These are phyloP conservation scores for Cyclotella cryptica DNA, from an alignment of 108 stramenopile species.

Conservation along the genomic window DNA sequence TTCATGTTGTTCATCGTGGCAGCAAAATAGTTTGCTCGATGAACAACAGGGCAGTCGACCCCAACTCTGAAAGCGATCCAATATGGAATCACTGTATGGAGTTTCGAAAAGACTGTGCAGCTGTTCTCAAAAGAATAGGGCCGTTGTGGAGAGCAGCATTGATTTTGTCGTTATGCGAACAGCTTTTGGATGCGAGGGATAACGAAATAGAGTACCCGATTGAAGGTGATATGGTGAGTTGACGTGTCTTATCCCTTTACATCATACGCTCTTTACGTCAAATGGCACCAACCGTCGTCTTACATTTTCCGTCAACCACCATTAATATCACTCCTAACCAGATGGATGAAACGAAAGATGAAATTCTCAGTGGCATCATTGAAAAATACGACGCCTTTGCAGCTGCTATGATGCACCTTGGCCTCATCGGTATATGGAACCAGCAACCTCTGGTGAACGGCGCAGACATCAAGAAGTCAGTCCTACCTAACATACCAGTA, in stretches of 20 bases:
- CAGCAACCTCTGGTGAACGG: slow-evolving; percentile 82
- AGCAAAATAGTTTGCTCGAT: slow-evolving; percentile 56
- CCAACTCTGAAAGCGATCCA: slow-evolving; percentile 76
- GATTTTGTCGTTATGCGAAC: slow-evolving; percentile 75
- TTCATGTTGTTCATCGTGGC: slow-evolving; percentile 48
- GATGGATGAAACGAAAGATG: slow-evolving; percentile 73
- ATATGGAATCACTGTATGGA: slow-evolving; percentile 85
- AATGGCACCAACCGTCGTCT: too few species aligned
- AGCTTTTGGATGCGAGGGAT: slow-evolving; percentile 47
- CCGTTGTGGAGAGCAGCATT: slow-evolving; percentile 80
- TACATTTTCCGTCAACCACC: neutral
- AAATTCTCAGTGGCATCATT: slow-evolving; percentile 66
- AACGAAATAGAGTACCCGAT: slow-evolving; percentile 63
- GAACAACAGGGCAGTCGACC: slow-evolving; percentile 58
- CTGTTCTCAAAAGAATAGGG: slow-evolving; percentile 64
- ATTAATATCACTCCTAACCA: neutral
- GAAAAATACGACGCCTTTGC: slow-evolving; percentile 77
- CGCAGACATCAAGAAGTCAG: slow-evolving; percentile 54
- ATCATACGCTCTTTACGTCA: too few species aligned
- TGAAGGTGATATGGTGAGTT: slow-evolving; percentile 77
- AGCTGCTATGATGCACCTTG: slow-evolving; percentile 78
- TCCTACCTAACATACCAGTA: slow-evolving; percentile 68
- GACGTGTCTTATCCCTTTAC: too few species aligned
- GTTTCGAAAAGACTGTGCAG: slow-evolving; percentile 62
- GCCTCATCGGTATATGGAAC: slow-evolving; percentile 79